Evolutionary conservation across 768 basidiomycete species (phyloP).

Genomic region (Tylopilus cervinicoccineus): DNA sequence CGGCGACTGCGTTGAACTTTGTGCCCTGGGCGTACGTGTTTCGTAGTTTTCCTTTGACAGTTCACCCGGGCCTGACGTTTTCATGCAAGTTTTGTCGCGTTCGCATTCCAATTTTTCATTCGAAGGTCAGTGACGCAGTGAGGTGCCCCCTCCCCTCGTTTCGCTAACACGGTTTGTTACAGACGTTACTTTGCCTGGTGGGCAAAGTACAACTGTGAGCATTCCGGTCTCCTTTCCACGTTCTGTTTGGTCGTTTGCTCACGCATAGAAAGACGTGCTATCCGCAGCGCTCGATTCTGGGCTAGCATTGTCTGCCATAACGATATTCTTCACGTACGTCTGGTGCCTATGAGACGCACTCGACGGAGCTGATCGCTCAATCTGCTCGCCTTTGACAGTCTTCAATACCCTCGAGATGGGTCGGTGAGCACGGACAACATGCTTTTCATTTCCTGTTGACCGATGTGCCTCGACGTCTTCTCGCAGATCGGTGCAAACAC

Average conservation of each 20-base stretch:
- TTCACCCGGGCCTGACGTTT: constrained; percentile 4
- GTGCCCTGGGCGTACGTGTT: constrained; percentile 68
- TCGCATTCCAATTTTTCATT: constrained; percentile 73
- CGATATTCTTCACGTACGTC: constrained; percentile 66
- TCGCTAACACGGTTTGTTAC: not conserved
- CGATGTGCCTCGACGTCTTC: too few relatives aligned
- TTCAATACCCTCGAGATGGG: constrained; percentile 26
- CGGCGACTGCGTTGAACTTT: constrained; percentile 83
- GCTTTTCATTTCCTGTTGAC: too few relatives aligned
- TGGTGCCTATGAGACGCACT: not conserved
- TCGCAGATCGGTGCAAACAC: constrained; percentile 22
- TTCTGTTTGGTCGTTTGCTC: not conserved
- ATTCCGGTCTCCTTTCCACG: not conserved
- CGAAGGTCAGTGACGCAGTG: constrained; percentile 44
- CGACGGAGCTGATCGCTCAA: too few relatives aligned
- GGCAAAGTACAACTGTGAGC: constrained; percentile 74
- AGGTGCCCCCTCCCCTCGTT: not conserved
- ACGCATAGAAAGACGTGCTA: constrained; percentile 50
- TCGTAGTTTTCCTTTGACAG: too few relatives aligned
- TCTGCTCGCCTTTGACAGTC: too few relatives aligned
- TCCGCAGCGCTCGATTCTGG: constrained; percentile 76
- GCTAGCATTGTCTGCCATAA: constrained; percentile 58
- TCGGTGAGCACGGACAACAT: constrained; percentile 11
- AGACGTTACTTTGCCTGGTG: constrained; percentile 63
- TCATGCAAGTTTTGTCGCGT: constrained; percentile 48